Evolutionary conservation across 768 basidiomycete genomes (phyloP).

Genomic region (Leccinum longicurvipes): DNA sequence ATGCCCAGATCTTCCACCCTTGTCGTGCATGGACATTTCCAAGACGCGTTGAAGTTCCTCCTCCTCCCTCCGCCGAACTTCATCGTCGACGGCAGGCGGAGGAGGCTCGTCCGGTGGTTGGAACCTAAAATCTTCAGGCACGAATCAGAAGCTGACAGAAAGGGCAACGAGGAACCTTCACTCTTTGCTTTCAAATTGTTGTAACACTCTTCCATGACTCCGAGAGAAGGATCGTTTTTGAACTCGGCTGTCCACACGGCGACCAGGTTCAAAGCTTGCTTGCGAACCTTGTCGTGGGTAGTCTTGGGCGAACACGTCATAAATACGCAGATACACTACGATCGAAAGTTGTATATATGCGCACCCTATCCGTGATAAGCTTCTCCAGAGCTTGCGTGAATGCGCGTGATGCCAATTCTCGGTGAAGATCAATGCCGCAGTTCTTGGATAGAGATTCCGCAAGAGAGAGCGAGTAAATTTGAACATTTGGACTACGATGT

Average conservation of each 20-base stretch:
- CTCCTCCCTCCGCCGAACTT: conserved; percentile 80
- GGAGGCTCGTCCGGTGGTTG: conserved; percentile 57
- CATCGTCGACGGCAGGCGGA: conserved; percentile 73
- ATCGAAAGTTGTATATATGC: conserved; percentile 19
- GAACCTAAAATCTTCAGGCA: conserved; percentile 64
- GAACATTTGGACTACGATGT: conserved; percentile 95
- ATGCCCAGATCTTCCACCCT: conserved; percentile 71
- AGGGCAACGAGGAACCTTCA: conserved; percentile 30
- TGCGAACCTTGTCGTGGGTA: conserved; percentile 88
- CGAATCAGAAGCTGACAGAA: conserved; percentile 10
- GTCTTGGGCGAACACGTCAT: conserved; percentile 48
- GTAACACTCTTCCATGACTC: conserved; percentile 90
- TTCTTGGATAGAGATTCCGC: conserved; percentile 92
- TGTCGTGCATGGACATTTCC: conserved; percentile 91
- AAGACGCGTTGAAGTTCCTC: conserved; percentile 92
- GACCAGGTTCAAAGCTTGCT: conserved; percentile 66
- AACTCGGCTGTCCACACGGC: conserved; percentile 86
- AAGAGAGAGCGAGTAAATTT: conserved; percentile 87
- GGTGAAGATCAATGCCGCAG: conserved; percentile 72
- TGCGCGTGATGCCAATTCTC: conserved; percentile 84
- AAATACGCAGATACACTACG: conserved; percentile 1
- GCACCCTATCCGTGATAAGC: conserved; percentile 82
- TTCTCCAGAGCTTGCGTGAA: conserved; percentile 90
- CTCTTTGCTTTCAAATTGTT: conserved; percentile 80
- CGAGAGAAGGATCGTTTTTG: conserved; percentile 72